Base-by-base conservation (phyloP, 345 rosid genomes). In the Citrus sinensis region DNA sequence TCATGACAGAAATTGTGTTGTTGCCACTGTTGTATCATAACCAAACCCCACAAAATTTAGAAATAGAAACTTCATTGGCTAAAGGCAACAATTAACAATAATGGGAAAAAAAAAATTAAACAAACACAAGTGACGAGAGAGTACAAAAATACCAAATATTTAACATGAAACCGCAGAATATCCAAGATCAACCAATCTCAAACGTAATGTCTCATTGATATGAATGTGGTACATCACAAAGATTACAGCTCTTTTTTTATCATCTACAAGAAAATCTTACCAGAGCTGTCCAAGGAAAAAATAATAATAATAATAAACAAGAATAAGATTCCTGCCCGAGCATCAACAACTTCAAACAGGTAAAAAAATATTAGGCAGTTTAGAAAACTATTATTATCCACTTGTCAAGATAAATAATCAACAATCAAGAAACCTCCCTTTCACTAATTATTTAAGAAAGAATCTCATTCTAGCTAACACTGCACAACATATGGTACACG, bases 401-500 rank as follows among this genome's bases (percentile, higher is more conserved):
- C 67, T 78, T 78, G 73, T 61, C 75, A 66, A 68, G 56, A 82
- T 35, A 78, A 84, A 85, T 83, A 67, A 83, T 73, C 70, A 68
- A 81, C 75, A 75, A 76, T 58, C 71, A 71, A 24, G 75, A 71
- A 55, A 46, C 74, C 75, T 59, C 64, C 61, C 76, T 74, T 79
- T 73, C 71, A 32, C 85, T 82, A 81, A 34, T 85, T 83, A 86
- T 85, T 83, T 30, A 80, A 73, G 79, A 87, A 87, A 87, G 88
- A 87, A 83, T 87, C 81, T 87, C 83, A 73, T 72, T 80, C 89
- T 85, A 83, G 67, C 85, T 84, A 77, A 35, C 82, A 84, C 85
- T 81, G 82, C 88, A 85, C 87, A 86, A 87, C 81, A 80, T 86
- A 87, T 82, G 81, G 73, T 88, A 88, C 91, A 86, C 49, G 76